These are phyloP conservation scores for Vigna nakashimae DNA, from an alignment of 306 rosid species.

Conservation along the genomic window DNA sequence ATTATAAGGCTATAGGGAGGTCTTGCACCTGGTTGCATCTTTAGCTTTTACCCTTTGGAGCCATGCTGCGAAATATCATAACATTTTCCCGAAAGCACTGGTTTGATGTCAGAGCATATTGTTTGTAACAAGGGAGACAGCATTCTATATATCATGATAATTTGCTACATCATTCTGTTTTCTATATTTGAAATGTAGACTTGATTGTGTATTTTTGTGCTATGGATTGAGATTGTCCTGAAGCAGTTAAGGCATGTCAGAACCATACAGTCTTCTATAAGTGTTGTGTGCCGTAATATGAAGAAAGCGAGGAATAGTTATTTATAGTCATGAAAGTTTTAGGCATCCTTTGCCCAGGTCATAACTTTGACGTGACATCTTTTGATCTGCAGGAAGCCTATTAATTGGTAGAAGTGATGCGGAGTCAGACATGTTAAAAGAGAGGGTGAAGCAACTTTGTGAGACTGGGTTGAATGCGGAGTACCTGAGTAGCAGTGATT, in stretches of 20 bases:
- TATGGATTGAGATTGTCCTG: background rate
- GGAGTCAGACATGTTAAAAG: constrained; percentile 64
- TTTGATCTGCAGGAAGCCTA: constrained; percentile 70
- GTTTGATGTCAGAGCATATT: background rate
- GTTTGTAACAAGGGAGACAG: background rate
- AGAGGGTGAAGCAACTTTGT: constrained; percentile 64
- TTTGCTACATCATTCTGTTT: background rate
- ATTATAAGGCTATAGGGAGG: background rate
- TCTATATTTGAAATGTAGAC: background rate
- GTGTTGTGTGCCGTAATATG: constrained; percentile 7
- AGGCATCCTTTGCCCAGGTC: background rate
- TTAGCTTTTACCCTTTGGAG: constrained; percentile 1
- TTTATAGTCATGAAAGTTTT: constrained; percentile 12
- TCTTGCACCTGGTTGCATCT: constrained; percentile 4
- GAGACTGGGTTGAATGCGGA: constrained; percentile 78
- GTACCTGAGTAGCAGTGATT: constrained; percentile 67
- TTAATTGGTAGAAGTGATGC: constrained; percentile 69
- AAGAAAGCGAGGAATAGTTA: constrained; percentile 13
- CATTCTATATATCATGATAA: background rate
- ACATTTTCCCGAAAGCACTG: constrained; percentile 16
- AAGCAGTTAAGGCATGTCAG: constrained; percentile 9
- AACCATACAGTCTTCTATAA: constrained; percentile 19
- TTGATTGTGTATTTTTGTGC: background rate
- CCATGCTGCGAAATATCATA: constrained; percentile 9
- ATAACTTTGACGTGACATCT: constrained; percentile 20